phyloP scores from a whole-genome alignment of 257 asterid genomes.

The Solanum dulcamara region DNA sequence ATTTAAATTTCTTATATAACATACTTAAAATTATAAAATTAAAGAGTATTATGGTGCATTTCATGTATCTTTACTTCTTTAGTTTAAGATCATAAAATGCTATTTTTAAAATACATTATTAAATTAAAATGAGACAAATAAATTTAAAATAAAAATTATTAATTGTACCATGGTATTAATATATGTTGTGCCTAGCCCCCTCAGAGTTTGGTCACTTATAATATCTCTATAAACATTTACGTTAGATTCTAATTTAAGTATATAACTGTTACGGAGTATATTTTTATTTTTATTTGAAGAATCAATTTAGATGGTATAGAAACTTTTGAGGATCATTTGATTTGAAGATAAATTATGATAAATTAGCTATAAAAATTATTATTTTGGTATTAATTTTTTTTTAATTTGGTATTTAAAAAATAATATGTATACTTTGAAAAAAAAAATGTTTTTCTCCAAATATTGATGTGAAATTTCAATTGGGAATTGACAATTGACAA shows the following conservation, averaged over 20 bases:
- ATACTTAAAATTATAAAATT: no score
- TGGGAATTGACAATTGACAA: neutral
- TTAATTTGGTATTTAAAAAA: no score
- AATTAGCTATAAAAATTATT: neutral
- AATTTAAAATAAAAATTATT: no score
- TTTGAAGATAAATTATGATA: neutral
- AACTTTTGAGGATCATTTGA: rapidly evolving
- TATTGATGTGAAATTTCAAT: neutral
- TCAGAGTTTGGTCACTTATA: neutral
- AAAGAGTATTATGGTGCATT: no score
- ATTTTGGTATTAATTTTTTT: no score
- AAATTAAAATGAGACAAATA: no score
- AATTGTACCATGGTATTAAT: no score
- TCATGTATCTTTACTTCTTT: no score
- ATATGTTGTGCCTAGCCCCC: neutral
- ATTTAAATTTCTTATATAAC: no score
- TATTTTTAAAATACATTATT: no score
- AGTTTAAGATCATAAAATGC: no score
- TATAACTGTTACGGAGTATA: neutral
- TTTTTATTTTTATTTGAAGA: neutral
- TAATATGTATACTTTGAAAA: no score
- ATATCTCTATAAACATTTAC: neutral
- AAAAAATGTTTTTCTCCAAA: neutral
- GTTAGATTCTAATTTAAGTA: neutral
- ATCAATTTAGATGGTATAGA: neutral